Evolutionary conservation across 805 yeast species (phyloP), one percentile per base, ranked within the genome.

Genomic region (Kazachstania psychrophila): DNA sequence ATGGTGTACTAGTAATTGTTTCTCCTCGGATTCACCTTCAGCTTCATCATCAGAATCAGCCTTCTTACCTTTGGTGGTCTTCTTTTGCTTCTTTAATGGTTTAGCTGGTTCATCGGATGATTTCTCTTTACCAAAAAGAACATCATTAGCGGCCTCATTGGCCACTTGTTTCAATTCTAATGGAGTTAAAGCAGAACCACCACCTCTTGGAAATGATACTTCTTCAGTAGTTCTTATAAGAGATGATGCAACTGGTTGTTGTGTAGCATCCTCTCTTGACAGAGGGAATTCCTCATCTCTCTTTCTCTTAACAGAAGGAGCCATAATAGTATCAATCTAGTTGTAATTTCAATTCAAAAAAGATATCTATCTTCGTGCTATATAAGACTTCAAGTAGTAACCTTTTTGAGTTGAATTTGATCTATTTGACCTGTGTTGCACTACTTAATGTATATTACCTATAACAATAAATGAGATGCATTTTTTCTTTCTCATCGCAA

Each of bases 151-250:
- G 33, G 89, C 99, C 60, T 89, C 94, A 56, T 86, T 87, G 28
- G 95, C 79, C 35, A 89, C 89, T 55, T 86, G 92, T 58, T 86
- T 87, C 47, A 86, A 77, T 62, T 92, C 99, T 46, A 92, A 65
- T 6, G 97, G 87, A 3, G 95, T 75, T 52, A 92, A 70, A 18
- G 77, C 84, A 19, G 89, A 73, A 10, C 80, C 76, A 34, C 98
- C 98, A 49, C 98, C 98, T 75, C 99, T 82, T 34, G 98, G 98
- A 56, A 92, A 92, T 13, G 72, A 56, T 17, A 58, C 59, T 28
- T 62, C 66, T 22, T 64, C 68, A 28, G 58, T 49, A 23, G 47
- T 48, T 33, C 61, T 57, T 23, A 62, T 50, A 16, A 68, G 43
- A 16, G 67, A 49, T 16, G 71, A 63, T 15, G 44, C 45, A 15